Base-by-base conservation (phyloP, 2,329 filamentous ascomycete genomes). In the Penicillium sp. region DNA sequence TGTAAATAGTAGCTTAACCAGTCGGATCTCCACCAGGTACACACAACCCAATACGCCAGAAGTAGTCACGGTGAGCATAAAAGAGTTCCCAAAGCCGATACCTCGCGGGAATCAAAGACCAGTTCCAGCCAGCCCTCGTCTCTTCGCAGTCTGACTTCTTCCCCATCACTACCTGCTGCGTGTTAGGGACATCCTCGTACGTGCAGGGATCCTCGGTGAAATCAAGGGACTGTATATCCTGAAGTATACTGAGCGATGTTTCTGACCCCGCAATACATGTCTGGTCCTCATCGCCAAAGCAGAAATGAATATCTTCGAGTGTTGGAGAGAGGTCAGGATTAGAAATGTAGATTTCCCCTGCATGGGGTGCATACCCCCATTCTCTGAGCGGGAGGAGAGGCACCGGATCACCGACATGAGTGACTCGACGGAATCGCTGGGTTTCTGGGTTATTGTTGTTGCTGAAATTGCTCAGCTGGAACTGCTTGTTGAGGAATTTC, bases 41-140 rank as follows among this genome's bases (percentile, higher is more conserved):
- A 70, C 93, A 98, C 26, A 97, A 72, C 0, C 93, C 93, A 43
- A 98, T 69, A 46, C 93, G 78, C 87, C 89, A 95, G 69, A 98
- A 97, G 68, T 98, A 98, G 71, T 98, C 93, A 31, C 93, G 76
- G 70, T 98, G 93, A 1, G 90, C 87, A 68, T 94, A 95, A 63
- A 97, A 85, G 6, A 96, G 73, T 69, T 95, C 82, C 89, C 91
- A 95, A n/a, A 94, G 77, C 66, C 85, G 87, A 59, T 78, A 90
- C 68, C 79, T 67, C 68, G 69, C n/a, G 69, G 75, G 49, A 52
- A 65, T 50, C 42, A 59, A 35, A 10, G 53, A 53, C 57, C 57
- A 59, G 14, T 52, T 38, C 57, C 54, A 58, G 5, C 45, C 35
- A 3, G 40, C 29, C 6, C 44, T 41, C 3, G 46, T 46, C 9